phyloP scores from a whole-genome alignment of 108 stramenopile genomes.

The Cyclotella kingstonii region DNA sequence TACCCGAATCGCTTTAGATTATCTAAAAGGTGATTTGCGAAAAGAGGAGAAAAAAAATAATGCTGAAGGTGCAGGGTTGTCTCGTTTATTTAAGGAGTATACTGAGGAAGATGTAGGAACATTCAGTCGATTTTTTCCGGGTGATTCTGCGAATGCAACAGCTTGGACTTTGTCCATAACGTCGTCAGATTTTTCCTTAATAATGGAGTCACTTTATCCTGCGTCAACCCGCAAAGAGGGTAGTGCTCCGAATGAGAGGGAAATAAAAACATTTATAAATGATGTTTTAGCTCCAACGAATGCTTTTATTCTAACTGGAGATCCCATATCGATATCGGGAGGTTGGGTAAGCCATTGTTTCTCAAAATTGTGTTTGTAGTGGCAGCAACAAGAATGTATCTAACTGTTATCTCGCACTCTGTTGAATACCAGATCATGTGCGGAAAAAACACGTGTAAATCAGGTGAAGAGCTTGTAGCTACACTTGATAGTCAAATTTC shows the following conservation, averaged over 20 bases:
- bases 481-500: constrained; percentile 62
- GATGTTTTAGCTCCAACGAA: constrained; percentile 61
- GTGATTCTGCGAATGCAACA: constrained; percentile 19
- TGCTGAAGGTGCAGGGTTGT: constrained; percentile 16
- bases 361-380: background rate
- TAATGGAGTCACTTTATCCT: constrained; percentile 60
- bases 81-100: constrained; percentile 25
- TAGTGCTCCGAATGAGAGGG: constrained; percentile 45
- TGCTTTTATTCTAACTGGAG: constrained; percentile 41
- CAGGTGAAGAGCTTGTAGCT: constrained; percentile 60
- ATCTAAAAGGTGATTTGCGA: constrained; percentile 58
- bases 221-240: constrained; percentile 67
- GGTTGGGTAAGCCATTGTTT: constrained; percentile 33
- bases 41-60: constrained; percentile 18
- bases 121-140: constrained; percentile 31
- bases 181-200: constrained; percentile 19
- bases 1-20: constrained; percentile 51
- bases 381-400: background rate
- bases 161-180: too few species aligned
- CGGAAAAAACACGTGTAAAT: constrained; percentile 55
- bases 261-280: constrained; percentile 48
- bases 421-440: constrained; percentile 49
- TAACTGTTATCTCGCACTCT: background rate
- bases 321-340: constrained; percentile 63
- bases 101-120: constrained; percentile 13